phyloP scores from a whole-genome alignment of 768 basidiomycete genomes.

The Megacollybia marginata region DNA sequence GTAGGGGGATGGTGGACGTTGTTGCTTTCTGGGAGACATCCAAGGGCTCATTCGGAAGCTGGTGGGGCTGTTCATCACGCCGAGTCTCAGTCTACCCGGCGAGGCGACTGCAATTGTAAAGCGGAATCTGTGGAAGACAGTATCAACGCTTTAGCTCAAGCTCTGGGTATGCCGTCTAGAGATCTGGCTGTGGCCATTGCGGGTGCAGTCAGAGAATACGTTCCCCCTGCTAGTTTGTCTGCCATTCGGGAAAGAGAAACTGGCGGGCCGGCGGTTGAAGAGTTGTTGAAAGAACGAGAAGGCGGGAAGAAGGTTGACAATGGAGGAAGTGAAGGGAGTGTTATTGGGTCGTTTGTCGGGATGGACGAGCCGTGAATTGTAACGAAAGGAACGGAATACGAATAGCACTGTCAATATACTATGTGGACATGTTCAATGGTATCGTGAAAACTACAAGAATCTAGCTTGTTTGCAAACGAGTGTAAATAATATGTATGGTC shows the following conservation, averaged over 20 bases:
- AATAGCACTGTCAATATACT: too few species aligned
- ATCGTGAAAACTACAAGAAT: too few species aligned
- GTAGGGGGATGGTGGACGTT: constrained; percentile 60
- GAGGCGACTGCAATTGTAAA: constrained; percentile 1
- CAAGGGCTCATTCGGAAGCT: constrained; percentile 11
- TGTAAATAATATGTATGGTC: too few species aligned
- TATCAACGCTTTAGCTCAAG: constrained; percentile 53
- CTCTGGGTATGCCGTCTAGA: constrained; percentile 51
- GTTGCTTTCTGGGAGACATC: constrained; percentile 26
- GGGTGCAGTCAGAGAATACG: constrained; percentile 46
- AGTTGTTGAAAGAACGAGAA: constrained; percentile 22
- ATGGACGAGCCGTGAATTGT: constrained; percentile 35
- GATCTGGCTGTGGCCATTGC: constrained; percentile 63
- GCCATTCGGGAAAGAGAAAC: constrained; percentile 45
- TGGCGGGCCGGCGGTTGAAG: constrained; percentile 29
- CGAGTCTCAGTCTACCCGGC: not conserved
- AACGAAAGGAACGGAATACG: not conserved
- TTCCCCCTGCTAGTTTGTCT: constrained; percentile 54
- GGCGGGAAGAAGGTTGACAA: constrained; percentile 10
- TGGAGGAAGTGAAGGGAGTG: constrained; percentile 13
- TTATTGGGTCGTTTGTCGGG: constrained; percentile 35
- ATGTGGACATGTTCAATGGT: too few species aligned
- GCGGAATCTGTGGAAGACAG: constrained; percentile 39
- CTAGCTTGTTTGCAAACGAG: too few species aligned
- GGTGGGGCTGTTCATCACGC: not conserved